Conservation (phyloP, 2,329 filamentous ascomycete species). For the Penicillium sp. region DNA sequence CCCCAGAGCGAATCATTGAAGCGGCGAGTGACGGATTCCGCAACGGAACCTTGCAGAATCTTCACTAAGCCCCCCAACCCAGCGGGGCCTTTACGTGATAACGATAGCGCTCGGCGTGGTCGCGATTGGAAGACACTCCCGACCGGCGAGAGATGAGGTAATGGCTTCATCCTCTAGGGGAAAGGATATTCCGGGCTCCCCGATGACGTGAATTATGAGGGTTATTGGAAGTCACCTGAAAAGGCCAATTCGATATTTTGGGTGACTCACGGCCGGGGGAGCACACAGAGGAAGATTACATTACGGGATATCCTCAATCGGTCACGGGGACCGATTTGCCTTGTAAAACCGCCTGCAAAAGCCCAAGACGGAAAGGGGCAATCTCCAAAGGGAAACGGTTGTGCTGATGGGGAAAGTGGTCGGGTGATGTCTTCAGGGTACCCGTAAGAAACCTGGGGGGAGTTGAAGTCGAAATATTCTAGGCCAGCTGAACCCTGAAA, state of each 20-base stretch:
- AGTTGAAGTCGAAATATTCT: not conserved
- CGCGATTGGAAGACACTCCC: conserved; percentile 25
- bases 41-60: conserved; percentile 9
- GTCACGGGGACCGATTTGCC: not conserved
- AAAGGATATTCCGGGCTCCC: conserved; percentile 14
- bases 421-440: conserved; percentile 6
- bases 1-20: conserved; percentile 7
- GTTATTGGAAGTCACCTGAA: not conserved
- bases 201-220: not conserved
- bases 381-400: not conserved
- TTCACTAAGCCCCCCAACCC: not conserved
- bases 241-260: not conserved
- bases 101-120: conserved; percentile 14
- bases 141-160: conserved; percentile 19
- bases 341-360: not conserved
- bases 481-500: not conserved
- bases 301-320: not conserved
- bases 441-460: not conserved
- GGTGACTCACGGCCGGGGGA: not conserved
- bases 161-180: conserved; percentile 8
- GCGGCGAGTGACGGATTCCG: not conserved
- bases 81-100: conserved; percentile 24
- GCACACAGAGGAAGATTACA: not conserved
- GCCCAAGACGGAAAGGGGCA: not conserved
- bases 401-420: conserved; percentile 2